These are phyloP conservation scores for Alternaria novae-zelandiae DNA, from an alignment of 2,329 filamentous ascomycete species.

Conservation along the genomic window DNA sequence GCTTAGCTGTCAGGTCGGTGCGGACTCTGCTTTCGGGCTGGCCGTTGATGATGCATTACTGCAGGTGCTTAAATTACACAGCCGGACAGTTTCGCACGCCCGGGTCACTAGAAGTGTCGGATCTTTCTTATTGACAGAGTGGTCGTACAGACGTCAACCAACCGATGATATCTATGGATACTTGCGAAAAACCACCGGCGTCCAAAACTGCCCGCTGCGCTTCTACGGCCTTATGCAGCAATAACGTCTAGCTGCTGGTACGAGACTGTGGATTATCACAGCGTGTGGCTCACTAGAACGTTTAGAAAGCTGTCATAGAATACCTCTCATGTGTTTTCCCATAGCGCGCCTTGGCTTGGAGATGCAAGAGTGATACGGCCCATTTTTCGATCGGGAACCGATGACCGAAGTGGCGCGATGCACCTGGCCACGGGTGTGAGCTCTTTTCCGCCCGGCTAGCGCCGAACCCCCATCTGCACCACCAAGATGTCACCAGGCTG, in stretches of 20 bases:
- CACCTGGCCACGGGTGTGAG: not conserved
- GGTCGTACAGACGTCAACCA: not conserved
- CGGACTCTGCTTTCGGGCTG: not conserved
- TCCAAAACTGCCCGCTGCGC: not conserved
- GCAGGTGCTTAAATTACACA: not conserved
- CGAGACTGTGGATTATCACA: too few species aligned
- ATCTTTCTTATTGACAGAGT: not conserved
- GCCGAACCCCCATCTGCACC: not conserved
- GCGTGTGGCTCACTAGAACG: too few species aligned
- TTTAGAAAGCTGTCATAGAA: too few species aligned
- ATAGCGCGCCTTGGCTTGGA: not conserved
- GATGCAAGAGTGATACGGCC: not conserved
- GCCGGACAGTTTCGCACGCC: not conserved
- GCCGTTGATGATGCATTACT: not conserved
- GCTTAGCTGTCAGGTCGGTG: not conserved
- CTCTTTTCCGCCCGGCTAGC: conserved; percentile 14
- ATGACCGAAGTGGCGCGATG: conserved; percentile 5
- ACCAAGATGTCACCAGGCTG: not conserved
- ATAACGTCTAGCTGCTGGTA: not conserved
- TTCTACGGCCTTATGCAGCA: not conserved
- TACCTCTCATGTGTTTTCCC: not conserved
- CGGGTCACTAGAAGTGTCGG: not conserved
- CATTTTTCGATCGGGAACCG: not conserved
- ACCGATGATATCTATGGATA: not conserved
- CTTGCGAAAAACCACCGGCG: not conserved